These are phyloP conservation scores for Tetrastigma voinierianum DNA, from an alignment of 164 flowering plant genomes.

Conservation along the genomic window DNA sequence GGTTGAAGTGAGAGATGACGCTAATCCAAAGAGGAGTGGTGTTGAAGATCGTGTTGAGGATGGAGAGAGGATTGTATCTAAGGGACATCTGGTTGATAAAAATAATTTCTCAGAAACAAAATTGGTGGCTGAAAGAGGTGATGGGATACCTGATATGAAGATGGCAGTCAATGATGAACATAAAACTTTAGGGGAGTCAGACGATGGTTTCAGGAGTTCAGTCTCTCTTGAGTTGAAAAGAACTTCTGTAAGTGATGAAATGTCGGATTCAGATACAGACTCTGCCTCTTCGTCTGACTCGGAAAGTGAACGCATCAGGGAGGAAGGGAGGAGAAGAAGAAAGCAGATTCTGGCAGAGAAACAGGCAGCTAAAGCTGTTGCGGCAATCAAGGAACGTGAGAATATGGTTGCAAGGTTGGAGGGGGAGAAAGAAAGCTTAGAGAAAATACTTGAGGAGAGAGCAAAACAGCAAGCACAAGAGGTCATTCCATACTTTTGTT, in stretches of 20 bases:
- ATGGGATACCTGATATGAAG: slow-evolving; percentile 28
- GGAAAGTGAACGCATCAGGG: slow-evolving; percentile 68
- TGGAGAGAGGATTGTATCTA: slow-evolving; percentile 11
- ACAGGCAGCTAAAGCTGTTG: slow-evolving; percentile 78
- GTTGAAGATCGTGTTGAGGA: slow-evolving; percentile 3
- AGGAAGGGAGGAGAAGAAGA: slow-evolving; percentile 61
- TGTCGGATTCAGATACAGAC: slow-evolving; percentile 62
- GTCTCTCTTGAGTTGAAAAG: slow-evolving; percentile 29
- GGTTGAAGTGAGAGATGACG: not conserved
- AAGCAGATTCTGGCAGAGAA: slow-evolving; percentile 73
- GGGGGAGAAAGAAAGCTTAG: slow-evolving; percentile 93
- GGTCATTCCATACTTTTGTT: slow-evolving; percentile 30
- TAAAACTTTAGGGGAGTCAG: slow-evolving; percentile 14
- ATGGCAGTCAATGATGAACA: slow-evolving; percentile 14
- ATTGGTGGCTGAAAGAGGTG: slow-evolving; percentile 14
- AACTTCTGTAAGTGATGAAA: slow-evolving; percentile 47
- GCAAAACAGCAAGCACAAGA: slow-evolving; percentile 87
- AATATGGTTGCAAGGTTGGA: slow-evolving; percentile 82
- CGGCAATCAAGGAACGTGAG: slow-evolving; percentile 79
- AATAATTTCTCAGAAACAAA: not conserved
- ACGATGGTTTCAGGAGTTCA: slow-evolving; percentile 19
- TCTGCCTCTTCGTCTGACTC: slow-evolving; percentile 73
- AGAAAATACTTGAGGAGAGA: slow-evolving; percentile 88
- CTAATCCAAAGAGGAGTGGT: slow-evolving; percentile 9
- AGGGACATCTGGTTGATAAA: slow-evolving; percentile 1